Conservation (phyloP, 768 basidiomycete species). For the Panaeolus cyanescens region DNA sequence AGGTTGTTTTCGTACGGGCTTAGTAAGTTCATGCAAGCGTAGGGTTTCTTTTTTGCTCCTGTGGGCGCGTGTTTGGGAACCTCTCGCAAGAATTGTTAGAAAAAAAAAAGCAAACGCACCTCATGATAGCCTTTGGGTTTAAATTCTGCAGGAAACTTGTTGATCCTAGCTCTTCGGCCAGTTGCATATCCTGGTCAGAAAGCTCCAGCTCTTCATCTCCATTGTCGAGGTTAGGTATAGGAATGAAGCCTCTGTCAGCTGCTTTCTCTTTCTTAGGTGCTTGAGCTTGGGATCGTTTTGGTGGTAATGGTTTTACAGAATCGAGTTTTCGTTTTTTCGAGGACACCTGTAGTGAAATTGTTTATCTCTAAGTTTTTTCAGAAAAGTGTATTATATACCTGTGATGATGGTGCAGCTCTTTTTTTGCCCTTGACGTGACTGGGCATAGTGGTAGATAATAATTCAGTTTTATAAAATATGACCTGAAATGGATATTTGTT, state of each 20-base stretch:
- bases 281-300: conserved; percentile 19
- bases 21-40: conserved; percentile 66
- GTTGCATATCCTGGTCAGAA: conserved; percentile 71
- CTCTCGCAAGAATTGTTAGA: neutral
- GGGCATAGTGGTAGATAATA: conserved; percentile 16
- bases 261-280: conserved; percentile 54
- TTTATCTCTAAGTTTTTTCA: neutral
- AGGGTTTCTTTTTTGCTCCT: conserved; percentile 89
- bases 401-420: conserved; percentile 28
- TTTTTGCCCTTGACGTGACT: conserved; percentile 31
- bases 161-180: conserved; percentile 66
- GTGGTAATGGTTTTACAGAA: conserved; percentile 24
- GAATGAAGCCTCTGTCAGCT: conserved; percentile 58
- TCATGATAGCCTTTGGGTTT: conserved; percentile 79
- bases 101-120: conserved; percentile 44
- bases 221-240: conserved; percentile 54
- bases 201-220: conserved; percentile 58
- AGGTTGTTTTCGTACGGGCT: conserved; percentile 46
- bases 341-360: conserved; percentile 29
- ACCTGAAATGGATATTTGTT: neutral
- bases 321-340: conserved; percentile 66
- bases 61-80: conserved; percentile 5
- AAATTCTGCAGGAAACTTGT: conserved; percentile 69
- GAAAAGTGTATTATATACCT: conserved; percentile 22
- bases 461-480: neutral